Conservation (phyloP, 2,329 filamentous ascomycete genomes). For the Talaromyces sp. region DNA sequence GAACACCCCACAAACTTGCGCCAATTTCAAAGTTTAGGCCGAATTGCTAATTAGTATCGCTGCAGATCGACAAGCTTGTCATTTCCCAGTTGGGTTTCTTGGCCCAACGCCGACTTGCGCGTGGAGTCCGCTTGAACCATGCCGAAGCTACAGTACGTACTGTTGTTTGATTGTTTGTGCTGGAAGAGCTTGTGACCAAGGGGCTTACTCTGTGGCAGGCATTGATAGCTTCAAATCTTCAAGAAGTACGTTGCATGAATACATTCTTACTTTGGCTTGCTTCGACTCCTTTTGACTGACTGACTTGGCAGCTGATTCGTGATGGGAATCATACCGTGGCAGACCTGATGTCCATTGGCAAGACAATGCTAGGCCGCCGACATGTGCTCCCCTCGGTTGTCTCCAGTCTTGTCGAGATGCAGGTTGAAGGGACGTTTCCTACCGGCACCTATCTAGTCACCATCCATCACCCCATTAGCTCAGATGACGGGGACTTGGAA, state of each 20-base stretch:
- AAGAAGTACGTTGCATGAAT: slow-evolving; percentile 55
- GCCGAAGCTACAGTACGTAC: slow-evolving; percentile 68
- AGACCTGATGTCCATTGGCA: slow-evolving; percentile 86
- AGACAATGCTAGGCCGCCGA: slow-evolving; percentile 86
- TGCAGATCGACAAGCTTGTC: slow-evolving; percentile 87
- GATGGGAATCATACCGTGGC: slow-evolving; percentile 91
- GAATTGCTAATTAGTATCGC: not conserved
- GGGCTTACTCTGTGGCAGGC: slow-evolving; percentile 19
- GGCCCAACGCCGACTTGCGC: slow-evolving; percentile 79
- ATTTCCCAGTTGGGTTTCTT: slow-evolving; percentile 84
- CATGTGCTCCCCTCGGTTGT: slow-evolving; percentile 83
- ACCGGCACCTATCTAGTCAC: slow-evolving; percentile 91
- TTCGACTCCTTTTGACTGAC: not conserved
- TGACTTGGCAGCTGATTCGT: slow-evolving; percentile 63
- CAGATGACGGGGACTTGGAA: slow-evolving; percentile 79
- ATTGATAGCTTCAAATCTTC: slow-evolving; percentile 74
- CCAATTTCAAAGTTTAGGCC: not conserved
- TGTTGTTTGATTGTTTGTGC: no score
- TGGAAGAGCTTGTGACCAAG: not conserved
- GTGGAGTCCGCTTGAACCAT: slow-evolving; percentile 85
- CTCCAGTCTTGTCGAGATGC: slow-evolving; percentile 72
- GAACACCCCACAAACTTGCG: not conserved
- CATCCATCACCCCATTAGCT: slow-evolving; percentile 81
- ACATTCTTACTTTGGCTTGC: not conserved
- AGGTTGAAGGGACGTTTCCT: slow-evolving; percentile 90